Conservation (phyloP, 164 flowering plant species). For the Dillenia turbinata region DNA sequence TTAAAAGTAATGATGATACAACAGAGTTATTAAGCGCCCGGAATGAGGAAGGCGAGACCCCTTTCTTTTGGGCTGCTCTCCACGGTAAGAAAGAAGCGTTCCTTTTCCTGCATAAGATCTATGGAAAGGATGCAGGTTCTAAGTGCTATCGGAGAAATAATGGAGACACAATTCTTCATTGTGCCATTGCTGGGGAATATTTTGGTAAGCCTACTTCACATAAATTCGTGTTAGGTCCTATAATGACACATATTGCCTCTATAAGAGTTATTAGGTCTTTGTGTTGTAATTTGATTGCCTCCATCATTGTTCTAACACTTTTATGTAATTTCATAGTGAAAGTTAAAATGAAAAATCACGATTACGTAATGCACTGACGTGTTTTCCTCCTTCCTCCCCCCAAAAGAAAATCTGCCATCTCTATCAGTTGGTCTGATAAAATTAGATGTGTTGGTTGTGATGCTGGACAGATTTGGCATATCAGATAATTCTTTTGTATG, state of each 20-base stretch:
- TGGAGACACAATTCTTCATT: slow-evolving; percentile 27
- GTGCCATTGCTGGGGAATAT: slow-evolving; percentile 16
- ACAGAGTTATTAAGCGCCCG: slow-evolving; percentile 3
- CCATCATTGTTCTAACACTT: no score
- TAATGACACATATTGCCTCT: no score
- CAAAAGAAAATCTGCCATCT: no score
- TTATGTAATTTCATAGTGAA: no score
- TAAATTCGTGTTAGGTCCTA: no score
- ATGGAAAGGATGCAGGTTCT: background rate
- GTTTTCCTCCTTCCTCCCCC: no score
- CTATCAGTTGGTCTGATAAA: no score
- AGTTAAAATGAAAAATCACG: no score
- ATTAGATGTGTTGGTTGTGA: no score
- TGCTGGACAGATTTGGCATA: slow-evolving; percentile 30
- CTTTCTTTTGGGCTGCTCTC: slow-evolving; percentile 18
- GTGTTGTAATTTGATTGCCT: no score
- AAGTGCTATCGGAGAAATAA: slow-evolving; percentile 13
- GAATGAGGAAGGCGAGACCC: slow-evolving; percentile 16
- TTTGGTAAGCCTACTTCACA: slow-evolving; percentile 9
- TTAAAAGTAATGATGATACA: background rate
- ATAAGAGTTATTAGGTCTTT: no score
- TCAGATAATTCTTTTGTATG: slow-evolving; percentile 19
- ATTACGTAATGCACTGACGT: no score
- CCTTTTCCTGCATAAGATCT: background rate
- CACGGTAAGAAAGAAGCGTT: slow-evolving; percentile 13